Evolutionary conservation across 2,329 filamentous ascomycete genomes (phyloP), one percentile per base, ranked within the genome.

Genomic region (Hymenoscyphus albidus): DNA sequence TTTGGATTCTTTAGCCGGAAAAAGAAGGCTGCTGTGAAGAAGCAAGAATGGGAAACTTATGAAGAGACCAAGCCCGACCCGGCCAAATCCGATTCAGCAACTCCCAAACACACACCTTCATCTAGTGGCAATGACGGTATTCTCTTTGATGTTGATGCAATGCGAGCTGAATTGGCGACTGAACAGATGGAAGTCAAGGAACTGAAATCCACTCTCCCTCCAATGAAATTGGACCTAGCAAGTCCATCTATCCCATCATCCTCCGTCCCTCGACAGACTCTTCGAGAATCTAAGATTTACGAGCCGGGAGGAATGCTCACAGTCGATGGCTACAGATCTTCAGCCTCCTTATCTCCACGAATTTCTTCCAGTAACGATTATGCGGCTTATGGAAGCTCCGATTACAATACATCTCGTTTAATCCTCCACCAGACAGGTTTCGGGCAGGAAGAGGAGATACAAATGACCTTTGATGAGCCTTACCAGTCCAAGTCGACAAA

Each of bases 91-190:
- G 85, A 85, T 1, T 54, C 64, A 13, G 61, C 62, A 6, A 54
- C 56, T 42, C 38, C 27, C 7, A 67, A 44, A 16, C 65, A 62
- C 6, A 70, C 72, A 38, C 72, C 75, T 56, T 74, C 72, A 14
- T 71, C 74, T 44, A 71, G 73, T 22, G 74, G 73, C 44, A 75
- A 76, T 22, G 68, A 74, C 38, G 72, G 74, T 14, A 89, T 98
- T 9, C 82, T 99, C 57, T 99, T 99, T 73, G 95, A 99, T 73
- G 87, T 99, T 58, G 95, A 99, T 72, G 95, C 95, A 13, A 98
- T 99, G 69, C 85, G 92, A 59, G 88, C 92, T 10, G 91, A 96
- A 72, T 80, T 99, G 40, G 91, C 91, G 44, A 74, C 66, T 55
- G 72, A 77, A 55, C 70, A 72, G 71, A 77, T 88, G 58, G 81